phyloP scores from a whole-genome alignment of 257 asterid genomes.

The Solanum piurae region DNA sequence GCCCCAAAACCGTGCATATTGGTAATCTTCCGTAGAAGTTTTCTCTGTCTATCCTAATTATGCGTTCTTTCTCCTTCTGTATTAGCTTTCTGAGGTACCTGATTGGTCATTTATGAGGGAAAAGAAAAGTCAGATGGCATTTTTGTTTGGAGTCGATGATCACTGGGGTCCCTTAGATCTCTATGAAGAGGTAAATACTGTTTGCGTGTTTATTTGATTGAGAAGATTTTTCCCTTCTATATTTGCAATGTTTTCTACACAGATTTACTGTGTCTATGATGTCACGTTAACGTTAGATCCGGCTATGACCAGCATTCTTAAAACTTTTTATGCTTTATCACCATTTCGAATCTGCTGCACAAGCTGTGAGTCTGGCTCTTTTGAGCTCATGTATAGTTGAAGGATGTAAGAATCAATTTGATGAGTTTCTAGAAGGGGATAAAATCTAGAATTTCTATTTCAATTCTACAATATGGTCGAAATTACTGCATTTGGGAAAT shows the following conservation, averaged over 20 bases:
- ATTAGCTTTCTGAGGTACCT: slow-evolving; percentile 54
- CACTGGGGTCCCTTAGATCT: slow-evolving; percentile 93
- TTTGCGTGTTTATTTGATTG: not conserved
- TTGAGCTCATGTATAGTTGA: not conserved
- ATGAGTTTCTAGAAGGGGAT: not conserved
- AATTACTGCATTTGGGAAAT: not conserved
- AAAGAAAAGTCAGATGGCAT: slow-evolving; percentile 48
- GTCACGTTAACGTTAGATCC: not conserved
- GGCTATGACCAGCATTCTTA: not conserved
- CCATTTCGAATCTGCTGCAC: not conserved
- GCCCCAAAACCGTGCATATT: not conserved
- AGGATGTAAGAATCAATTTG: not conserved
- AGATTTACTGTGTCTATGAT: not conserved
- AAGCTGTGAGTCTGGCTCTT: not conserved
- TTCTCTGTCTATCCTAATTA: not conserved
- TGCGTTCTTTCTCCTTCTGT: not conserved
- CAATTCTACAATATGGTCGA: not conserved
- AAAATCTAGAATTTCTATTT: not conserved
- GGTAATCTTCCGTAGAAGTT: not conserved
- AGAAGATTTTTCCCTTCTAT: not conserved
- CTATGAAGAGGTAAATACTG: slow-evolving; percentile 60
- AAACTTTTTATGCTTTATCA: not conserved
- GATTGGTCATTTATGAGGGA: slow-evolving; percentile 62
- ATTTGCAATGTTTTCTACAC: not conserved
- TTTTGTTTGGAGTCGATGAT: slow-evolving; percentile 72